Conservation (phyloP, 1,139 yeast genomes). For the Candida dubliniensis region DNA sequence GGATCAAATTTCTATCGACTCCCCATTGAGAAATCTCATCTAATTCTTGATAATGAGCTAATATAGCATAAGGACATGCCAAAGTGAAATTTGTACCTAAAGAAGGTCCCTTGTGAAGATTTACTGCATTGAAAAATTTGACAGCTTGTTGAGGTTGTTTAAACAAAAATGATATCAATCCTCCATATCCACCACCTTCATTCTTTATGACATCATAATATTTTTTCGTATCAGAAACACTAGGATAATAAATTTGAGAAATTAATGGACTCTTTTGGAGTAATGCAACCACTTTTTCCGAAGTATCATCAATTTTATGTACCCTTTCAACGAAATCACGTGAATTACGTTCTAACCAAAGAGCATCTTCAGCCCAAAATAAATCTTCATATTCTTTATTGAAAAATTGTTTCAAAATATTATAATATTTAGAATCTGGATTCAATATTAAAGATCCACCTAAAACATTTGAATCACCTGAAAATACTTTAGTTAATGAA, state of each 20-base stretch:
- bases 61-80: constrained; percentile 86
- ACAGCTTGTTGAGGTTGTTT: constrained; percentile 64
- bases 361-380: constrained; percentile 93
- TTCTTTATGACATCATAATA: constrained; percentile 74
- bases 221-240: constrained; percentile 49
- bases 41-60: constrained; percentile 84
- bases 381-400: constrained; percentile 63
- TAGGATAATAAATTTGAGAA: constrained; percentile 71
- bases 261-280: constrained; percentile 50
- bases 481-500: constrained; percentile 86
- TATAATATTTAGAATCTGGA: constrained; percentile 58
- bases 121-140: constrained; percentile 70
- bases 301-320: constrained; percentile 62
- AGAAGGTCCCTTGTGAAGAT: constrained; percentile 88
- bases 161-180: constrained; percentile 78
- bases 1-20: constrained; percentile 73
- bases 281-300: constrained; percentile 56
- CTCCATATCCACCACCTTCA: constrained; percentile 87
- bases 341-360: constrained; percentile 87
- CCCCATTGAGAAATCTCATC: constrained; percentile 85
- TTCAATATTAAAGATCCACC: constrained; percentile 87
- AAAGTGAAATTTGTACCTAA: constrained; percentile 91
- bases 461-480: constrained; percentile 95
- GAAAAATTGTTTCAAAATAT: constrained; percentile 52
- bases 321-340: constrained; percentile 81